Evolutionary conservation across 2,329 filamentous ascomycete genomes (phyloP).

Genomic region (Fusarium sp.): DNA sequence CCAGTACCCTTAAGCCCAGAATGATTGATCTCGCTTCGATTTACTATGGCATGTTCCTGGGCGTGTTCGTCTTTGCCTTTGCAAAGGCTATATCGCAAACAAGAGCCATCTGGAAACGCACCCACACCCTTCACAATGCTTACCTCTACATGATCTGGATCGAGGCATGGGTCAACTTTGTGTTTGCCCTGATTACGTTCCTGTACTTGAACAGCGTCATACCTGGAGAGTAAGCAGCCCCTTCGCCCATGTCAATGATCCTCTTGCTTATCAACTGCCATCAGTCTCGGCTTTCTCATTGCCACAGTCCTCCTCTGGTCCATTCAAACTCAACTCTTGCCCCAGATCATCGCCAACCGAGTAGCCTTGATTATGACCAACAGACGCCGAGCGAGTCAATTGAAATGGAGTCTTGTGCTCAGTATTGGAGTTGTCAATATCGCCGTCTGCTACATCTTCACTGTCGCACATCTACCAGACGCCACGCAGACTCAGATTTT

Average conservation of each 20-base stretch:
- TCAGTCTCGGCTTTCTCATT: constrained; percentile 21
- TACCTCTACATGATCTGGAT: constrained; percentile 45
- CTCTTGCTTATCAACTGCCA: not conserved
- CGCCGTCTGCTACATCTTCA: constrained; percentile 54
- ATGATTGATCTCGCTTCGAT: constrained; percentile 38
- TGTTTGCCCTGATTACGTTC: constrained; percentile 42
- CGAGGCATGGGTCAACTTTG: constrained; percentile 40
- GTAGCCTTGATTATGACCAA: constrained; percentile 54
- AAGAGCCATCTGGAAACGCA: constrained; percentile 30
- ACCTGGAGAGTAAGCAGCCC: constrained; percentile 5
- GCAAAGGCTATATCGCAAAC: constrained; percentile 39
- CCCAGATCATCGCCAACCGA: constrained; percentile 58
- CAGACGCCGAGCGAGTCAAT: constrained; percentile 43
- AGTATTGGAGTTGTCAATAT: constrained; percentile 51
- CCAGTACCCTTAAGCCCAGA: not conserved
- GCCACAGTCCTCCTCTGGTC: constrained; percentile 25
- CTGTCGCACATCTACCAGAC: constrained; percentile 46
- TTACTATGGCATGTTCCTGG: constrained; percentile 42
- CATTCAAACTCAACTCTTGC: constrained; percentile 51
- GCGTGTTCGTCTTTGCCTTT: constrained; percentile 42
- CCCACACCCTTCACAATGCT: constrained; percentile 28
- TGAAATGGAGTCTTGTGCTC: constrained; percentile 50
- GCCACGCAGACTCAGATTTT: constrained; percentile 15
- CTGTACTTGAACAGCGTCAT: constrained; percentile 39
- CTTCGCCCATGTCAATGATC: rapidly evolving